Evolutionary conservation across 176 grass and related monocot genomes (phyloP).

Genomic region (Oryza glumipatula): DNA sequence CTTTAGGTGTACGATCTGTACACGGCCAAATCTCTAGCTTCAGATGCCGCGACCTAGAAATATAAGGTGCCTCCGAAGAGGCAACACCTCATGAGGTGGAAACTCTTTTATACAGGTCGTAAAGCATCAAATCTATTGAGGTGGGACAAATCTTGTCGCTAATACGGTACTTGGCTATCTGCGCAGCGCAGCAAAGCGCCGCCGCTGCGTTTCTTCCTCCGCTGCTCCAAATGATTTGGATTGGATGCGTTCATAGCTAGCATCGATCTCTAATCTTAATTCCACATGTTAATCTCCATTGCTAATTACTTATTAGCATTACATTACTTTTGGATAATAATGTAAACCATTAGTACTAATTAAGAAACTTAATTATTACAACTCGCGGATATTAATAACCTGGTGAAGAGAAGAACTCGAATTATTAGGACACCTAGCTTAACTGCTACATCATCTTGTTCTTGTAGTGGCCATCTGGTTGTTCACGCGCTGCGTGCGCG

Average conservation of each 20-base stretch:
- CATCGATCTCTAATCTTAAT: too few relatives aligned
- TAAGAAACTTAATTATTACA: neutral
- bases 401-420: neutral
- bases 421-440: neutral
- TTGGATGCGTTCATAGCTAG: too few relatives aligned
- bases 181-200: neutral
- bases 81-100: too few relatives aligned
- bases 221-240: neutral
- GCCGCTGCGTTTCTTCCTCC: neutral
- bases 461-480: neutral
- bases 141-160: neutral
- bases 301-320: neutral
- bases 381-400: neutral
- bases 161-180: too few relatives aligned
- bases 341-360: too few relatives aligned
- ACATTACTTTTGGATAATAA: neutral
- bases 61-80: neutral
- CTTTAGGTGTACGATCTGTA: too few relatives aligned
- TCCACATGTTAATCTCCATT: too few relatives aligned
- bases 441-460: neutral
- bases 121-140: neutral
- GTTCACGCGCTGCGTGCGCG: too few relatives aligned
- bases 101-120: too few relatives aligned
- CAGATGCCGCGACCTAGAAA: too few relatives aligned
- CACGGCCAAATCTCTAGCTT: too few relatives aligned